Base-by-base conservation (phyloP, 2,329 filamentous ascomycete species). In the Microthyrium microscopicum region DNA sequence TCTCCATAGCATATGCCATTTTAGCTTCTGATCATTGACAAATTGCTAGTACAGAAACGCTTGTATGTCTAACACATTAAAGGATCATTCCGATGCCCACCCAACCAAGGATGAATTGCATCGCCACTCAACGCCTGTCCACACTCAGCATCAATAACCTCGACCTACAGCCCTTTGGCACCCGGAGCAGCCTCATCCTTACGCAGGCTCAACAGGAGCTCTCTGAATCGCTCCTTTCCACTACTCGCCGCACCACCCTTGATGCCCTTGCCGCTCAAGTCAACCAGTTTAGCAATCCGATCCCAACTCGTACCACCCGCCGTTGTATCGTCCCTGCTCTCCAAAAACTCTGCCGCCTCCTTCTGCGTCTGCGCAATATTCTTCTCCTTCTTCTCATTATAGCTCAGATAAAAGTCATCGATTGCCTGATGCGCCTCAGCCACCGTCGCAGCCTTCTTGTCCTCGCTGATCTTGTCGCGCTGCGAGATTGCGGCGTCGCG, bases 341-440 rank as follows among this genome's bases (percentile, higher is more conserved):
- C 76, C 29, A 95, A 62, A 57, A 95, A 98, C 51, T 93, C 75
- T 50, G 95, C 87, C 5, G 87, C 89, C 46, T 98, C 89, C 55
- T 80, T 78, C 48, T 77, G 73, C 36, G 87, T 89, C 62, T 92
- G 82, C 16, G 77, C 67, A 44, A 94, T 77, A 39, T 71, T 73
- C 69, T 95, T 95, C 55, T 98, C 89, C 56, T 89, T 87, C 64
- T 94, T 93, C 57, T 78, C 76, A 64, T 95, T 95, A 66, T 98
- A 98, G 60, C 93, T 94, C 52, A 94, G 85, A 66, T 98, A 98
- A 61, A 95, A 98, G 55, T 94, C 89, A 54, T 98, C 89, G 42
- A 98, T 92, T 55, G 91, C 89, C 53, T 85, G 71, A 51, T 84
- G 83, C 8, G 89, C 89, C 46, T 89, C 83, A 54, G 82, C 74